These are phyloP conservation scores for Mycena latifolia DNA, from an alignment of 768 basidiomycete genomes.

Conservation along the genomic window DNA sequence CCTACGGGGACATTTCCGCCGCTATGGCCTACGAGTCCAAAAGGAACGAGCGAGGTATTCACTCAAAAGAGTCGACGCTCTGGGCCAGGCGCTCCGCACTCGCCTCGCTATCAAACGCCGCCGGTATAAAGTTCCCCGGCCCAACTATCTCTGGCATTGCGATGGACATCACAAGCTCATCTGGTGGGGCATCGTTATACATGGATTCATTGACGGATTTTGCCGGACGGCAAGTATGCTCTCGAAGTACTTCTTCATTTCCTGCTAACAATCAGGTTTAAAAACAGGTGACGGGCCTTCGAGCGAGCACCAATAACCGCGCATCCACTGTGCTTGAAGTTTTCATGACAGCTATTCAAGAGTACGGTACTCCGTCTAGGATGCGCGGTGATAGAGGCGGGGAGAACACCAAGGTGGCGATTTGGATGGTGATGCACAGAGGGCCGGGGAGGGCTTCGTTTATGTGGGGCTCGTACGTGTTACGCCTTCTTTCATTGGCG, in stretches of 20 bases:
- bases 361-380: conserved; percentile 25
- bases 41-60: background rate
- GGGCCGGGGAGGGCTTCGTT: conserved; percentile 36
- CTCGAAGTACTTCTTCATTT: background rate
- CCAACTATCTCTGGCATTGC: conserved; percentile 7
- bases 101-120: background rate
- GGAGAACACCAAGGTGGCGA: conserved; percentile 43
- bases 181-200: conserved; percentile 23
- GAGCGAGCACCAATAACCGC: conserved; percentile 36
- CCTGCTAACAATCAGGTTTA: no score
- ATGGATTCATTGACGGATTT: conserved; percentile 16
- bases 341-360: conserved; percentile 33
- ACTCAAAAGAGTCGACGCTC: conserved; percentile 4
- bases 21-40: background rate
- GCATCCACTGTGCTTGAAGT: conserved; percentile 33
- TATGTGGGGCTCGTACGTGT: conserved; percentile 15
- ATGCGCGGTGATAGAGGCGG: conserved; percentile 36
- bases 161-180: conserved; percentile 16
- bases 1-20: background rate
- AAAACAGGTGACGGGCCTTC: conserved; percentile 29
- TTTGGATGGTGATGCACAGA: conserved; percentile 42
- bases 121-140: background rate
- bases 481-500: no score
- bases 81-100: conserved; percentile 6
- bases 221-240: background rate